These are phyloP conservation scores for Irpex sp. DNA, from an alignment of 1,284 basidiomycete species.

Conservation along the genomic window DNA sequence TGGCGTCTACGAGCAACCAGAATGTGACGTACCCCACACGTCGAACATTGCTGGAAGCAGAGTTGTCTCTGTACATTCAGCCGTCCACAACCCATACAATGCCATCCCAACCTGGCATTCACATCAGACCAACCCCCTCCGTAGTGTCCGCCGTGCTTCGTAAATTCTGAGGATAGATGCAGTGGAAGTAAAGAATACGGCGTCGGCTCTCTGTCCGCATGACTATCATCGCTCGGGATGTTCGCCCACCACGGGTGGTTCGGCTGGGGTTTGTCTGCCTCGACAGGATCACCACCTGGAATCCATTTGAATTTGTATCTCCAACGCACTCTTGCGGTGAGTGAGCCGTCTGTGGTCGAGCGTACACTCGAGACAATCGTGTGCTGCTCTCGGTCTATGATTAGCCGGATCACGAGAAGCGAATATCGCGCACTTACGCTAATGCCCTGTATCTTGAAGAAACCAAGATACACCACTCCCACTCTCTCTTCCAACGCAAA, in stretches of 20 bases:
- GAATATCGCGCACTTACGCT: slow-evolving; percentile 5
- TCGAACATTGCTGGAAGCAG: slow-evolving; percentile 33
- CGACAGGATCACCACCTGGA: slow-evolving; percentile 11
- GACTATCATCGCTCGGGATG: background rate
- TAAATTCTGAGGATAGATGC: slow-evolving; percentile 20
- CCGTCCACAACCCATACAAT: slow-evolving; percentile 33
- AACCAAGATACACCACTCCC: slow-evolving; percentile 12
- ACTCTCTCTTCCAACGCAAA: slow-evolving; percentile 7
- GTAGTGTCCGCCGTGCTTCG: background rate
- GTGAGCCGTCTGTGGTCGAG: background rate
- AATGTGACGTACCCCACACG: slow-evolving; percentile 27
- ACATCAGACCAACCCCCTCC: slow-evolving; percentile 20
- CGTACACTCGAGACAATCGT: background rate
- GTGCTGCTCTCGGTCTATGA: background rate
- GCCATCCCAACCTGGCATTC: slow-evolving; percentile 30
- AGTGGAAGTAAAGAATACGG: slow-evolving; percentile 32
- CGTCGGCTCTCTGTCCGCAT: background rate
- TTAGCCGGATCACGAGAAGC: background rate
- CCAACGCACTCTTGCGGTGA: slow-evolving; percentile 8
- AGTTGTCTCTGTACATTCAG: slow-evolving; percentile 35
- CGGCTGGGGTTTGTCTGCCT: slow-evolving; percentile 3
- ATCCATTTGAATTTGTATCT: slow-evolving; percentile 13
- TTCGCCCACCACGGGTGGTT: slow-evolving; percentile 15
- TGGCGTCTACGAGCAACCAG: background rate
- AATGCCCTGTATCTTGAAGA: slow-evolving; percentile 10